phyloP scores from a whole-genome alignment of 768 basidiomycete species.

The Asterophora parasitica region DNA sequence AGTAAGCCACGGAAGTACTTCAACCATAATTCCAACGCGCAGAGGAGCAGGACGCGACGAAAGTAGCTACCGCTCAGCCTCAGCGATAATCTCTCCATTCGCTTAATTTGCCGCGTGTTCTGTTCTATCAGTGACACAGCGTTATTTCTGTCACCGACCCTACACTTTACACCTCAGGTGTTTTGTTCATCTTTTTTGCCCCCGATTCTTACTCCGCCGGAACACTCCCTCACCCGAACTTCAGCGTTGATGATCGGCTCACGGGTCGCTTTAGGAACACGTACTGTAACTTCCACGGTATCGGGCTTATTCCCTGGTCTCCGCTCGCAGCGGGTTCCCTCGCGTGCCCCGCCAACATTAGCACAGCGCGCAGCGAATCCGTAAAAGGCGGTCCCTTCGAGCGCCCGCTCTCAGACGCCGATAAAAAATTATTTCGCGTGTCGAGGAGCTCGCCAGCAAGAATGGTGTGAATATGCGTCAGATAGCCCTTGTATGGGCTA shows the following conservation, averaged over 20 bases:
- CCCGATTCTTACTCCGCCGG: no score
- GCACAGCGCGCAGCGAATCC: constrained; percentile 16
- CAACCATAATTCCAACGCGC: no score
- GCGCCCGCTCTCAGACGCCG: constrained; percentile 18
- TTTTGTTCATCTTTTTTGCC: no score
- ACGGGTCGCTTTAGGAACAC: constrained; percentile 29
- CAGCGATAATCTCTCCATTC: no score
- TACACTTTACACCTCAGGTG: no score
- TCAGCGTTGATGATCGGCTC: neutral
- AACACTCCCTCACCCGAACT: no score
- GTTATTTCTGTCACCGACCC: no score
- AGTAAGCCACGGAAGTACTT: no score
- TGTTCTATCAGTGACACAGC: no score
- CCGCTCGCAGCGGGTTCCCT: constrained; percentile 38
- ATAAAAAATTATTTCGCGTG: constrained; percentile 30
- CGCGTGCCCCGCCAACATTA: constrained; percentile 28
- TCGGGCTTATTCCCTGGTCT: constrained; percentile 49
- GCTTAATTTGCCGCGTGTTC: no score
- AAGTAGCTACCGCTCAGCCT: no score
- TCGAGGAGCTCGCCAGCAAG: constrained; percentile 38
- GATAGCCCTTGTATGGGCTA: constrained; percentile 40
- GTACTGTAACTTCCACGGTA: constrained; percentile 44
- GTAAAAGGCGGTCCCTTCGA: constrained; percentile 19
- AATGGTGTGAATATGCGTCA: constrained; percentile 40
- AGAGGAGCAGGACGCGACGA: no score